phyloP scores from a whole-genome alignment of 495 filamentous ascomycete genomes.

The Bacidia gigantensis region DNA sequence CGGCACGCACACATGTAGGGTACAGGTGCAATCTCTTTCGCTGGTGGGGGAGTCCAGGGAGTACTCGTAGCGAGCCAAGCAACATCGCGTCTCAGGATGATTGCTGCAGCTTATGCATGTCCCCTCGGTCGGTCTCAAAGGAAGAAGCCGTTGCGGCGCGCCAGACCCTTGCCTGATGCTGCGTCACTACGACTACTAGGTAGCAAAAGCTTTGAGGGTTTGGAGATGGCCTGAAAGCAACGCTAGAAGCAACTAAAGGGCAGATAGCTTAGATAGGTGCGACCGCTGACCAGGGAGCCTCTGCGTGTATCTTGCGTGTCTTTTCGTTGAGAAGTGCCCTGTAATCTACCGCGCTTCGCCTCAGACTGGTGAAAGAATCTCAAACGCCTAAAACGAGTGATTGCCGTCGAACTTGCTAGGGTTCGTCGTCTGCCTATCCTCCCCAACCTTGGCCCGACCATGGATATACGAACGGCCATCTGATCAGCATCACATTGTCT shows the following conservation, averaged over 20 bases:
- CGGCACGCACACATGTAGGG: neutral
- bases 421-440: too few relatives aligned
- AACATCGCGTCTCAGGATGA: neutral
- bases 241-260: neutral
- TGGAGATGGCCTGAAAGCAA: neutral
- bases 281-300: too few relatives aligned
- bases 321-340: neutral
- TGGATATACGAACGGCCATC: neutral
- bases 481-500: neutral
- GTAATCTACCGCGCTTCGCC: neutral
- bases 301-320: neutral
- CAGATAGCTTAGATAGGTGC: neutral
- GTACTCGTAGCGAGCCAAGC: neutral
- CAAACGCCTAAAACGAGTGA: neutral
- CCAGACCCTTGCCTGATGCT: neutral
- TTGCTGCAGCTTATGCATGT: neutral
- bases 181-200: neutral
- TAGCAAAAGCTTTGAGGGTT: neutral
- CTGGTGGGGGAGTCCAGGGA: neutral
- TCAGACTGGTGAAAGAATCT: neutral
- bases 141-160: slow-evolving; percentile 1
- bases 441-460: neutral
- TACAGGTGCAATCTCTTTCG: neutral
- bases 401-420: too few relatives aligned
- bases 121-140: neutral